Evolutionary conservation across 441 rosid genomes (phyloP).

Genomic region (Gossypium trilobum): DNA sequence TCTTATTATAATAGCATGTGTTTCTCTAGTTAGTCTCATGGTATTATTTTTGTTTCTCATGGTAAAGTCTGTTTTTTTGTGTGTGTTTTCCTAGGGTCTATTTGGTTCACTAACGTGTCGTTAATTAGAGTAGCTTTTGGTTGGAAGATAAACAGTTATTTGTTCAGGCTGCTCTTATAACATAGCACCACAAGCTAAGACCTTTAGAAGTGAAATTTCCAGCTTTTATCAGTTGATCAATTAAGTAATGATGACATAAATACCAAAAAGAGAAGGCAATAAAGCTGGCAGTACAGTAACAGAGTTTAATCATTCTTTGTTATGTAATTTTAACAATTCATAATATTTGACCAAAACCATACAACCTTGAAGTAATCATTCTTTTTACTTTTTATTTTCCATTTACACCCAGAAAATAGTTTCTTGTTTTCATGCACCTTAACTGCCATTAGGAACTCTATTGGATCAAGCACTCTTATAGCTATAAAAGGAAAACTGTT

Average conservation of each 20-base stretch:
- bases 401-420: not conserved
- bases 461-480: not conserved
- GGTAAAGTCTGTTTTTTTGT: not conserved
- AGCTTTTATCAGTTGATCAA: not conserved
- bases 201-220: not conserved
- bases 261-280: not conserved
- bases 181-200: not conserved
- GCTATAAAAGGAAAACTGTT: not conserved
- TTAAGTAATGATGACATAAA: not conserved
- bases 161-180: not conserved
- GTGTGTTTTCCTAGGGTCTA: not conserved
- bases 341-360: not conserved
- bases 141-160: not conserved
- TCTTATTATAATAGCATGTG: not conserved
- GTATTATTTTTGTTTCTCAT: not conserved
- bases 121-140: not conserved
- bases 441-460: not conserved
- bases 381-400: not conserved
- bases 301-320: not conserved
- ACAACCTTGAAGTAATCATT: not conserved
- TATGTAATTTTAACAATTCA: not conserved
- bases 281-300: not conserved
- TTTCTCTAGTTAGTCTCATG: not conserved
- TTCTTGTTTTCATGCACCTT: slow-evolving; percentile 5
- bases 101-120: not conserved